Conservation (phyloP, 345 rosid species). For the Nephelium lappaceum region DNA sequence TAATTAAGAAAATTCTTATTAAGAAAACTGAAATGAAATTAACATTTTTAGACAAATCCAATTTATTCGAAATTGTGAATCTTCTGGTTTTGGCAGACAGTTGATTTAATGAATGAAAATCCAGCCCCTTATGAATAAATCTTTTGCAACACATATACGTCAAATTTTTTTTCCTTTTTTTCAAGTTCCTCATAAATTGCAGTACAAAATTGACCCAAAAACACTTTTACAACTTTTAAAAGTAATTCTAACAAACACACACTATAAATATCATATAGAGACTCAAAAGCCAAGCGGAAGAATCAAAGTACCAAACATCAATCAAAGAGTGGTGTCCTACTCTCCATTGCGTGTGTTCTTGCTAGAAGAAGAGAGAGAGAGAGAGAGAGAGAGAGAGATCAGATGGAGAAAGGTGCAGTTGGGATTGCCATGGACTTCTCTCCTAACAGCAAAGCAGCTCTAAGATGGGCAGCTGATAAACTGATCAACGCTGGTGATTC, state of each 20-base stretch:
- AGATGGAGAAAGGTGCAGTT: constrained; percentile 37
- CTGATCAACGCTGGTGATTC: constrained; percentile 32
- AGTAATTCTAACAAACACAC: not conserved
- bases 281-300: not conserved
- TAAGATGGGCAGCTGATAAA: constrained; percentile 50
- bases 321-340: not conserved
- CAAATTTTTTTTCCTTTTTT: too few relatives aligned
- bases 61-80: too few relatives aligned
- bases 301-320: not conserved
- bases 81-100: too few relatives aligned
- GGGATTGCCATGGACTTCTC: constrained; percentile 58
- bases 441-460: constrained; percentile 48
- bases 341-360: not conserved
- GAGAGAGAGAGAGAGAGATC: constrained; percentile 3
- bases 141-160: too few relatives aligned
- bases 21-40: not conserved
- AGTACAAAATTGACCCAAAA: not conserved
- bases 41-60: too few relatives aligned
- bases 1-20: too few relatives aligned
- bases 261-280: not conserved
- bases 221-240: too few relatives aligned
- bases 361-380: not conserved
- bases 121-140: too few relatives aligned
- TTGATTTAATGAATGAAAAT: too few relatives aligned
- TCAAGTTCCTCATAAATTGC: not conserved